Conservation (phyloP, 1,139 yeast genomes). For the Protomyces pachydermus region DNA sequence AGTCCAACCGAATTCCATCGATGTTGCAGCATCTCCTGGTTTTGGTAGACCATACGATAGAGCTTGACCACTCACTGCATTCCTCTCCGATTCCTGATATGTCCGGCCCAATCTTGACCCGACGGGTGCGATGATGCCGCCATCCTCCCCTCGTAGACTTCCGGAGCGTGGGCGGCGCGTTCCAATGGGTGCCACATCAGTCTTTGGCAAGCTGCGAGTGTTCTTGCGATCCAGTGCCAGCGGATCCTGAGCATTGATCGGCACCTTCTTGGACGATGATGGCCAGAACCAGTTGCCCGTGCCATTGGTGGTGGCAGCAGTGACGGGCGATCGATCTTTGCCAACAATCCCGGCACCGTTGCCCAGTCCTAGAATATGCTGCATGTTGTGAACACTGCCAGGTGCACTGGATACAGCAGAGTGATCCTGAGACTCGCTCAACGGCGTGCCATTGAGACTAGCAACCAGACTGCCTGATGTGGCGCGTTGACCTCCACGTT, state of each 20-base stretch:
- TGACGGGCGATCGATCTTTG: neutral
- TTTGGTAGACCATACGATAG: neutral
- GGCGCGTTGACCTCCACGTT: neutral
- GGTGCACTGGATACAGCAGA: neutral
- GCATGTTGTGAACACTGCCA: neutral
- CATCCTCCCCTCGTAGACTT: slow-evolving; percentile 6
- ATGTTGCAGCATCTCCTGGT: neutral
- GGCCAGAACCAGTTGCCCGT: slow-evolving; percentile 24
- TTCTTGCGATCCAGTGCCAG: slow-evolving; percentile 20
- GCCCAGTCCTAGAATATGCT: neutral
- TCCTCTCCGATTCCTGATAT: neutral
- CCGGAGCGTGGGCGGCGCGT: slow-evolving; percentile 21
- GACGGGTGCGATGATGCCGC: neutral
- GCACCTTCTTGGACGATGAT: neutral
- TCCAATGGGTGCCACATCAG: slow-evolving; percentile 26
- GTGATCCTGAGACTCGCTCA: neutral
- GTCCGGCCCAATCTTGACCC: neutral
- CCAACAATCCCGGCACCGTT: neutral
- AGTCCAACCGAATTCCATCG: neutral
- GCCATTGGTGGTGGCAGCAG: neutral
- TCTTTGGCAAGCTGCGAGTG: slow-evolving; percentile 18
- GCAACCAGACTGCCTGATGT: slow-evolving; percentile 14
- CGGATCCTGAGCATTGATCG: slow-evolving; percentile 1
- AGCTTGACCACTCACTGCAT: neutral
- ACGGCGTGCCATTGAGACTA: slow-evolving; percentile 16